Evolutionary conservation across 2,329 filamentous ascomycete species (phyloP), one percentile per base, ranked within the genome.

Genomic region (Neocatenulostroma microsporum): DNA sequence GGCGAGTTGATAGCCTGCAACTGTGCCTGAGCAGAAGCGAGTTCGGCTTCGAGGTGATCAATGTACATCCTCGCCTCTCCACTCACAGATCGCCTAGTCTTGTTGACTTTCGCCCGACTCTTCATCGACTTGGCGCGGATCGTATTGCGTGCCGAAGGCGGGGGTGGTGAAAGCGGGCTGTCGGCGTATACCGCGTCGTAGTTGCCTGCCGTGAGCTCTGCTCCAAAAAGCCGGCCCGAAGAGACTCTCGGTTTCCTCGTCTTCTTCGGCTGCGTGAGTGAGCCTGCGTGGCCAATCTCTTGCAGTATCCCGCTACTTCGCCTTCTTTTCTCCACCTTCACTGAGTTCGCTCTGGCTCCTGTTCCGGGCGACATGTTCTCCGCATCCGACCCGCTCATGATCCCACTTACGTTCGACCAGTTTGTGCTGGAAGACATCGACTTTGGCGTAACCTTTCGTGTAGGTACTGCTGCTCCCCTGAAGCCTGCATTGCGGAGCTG

Each of bases 1-100:
- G 67, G 62, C n/a, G 65, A 66, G 21, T 57, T 61, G 31, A 61
- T 50, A 12, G 60, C 54, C 15, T 62, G 58, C 23, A 63, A 45
- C 37, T 60, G 61, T 6, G 53, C 53, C 28, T 69, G 61, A 9
- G 61, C 56, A 12, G 62, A 53, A 13, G 60, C 59, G 17, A 72
- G 50, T 44, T 70, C 63, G 14, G 57, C 53, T 39, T 72, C 68
- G 10, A 72, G 61, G 48, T 69, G 66, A 33, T 70, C 66, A 41
- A 71, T 67, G 47, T 71, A 69, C 37, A 62, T 58, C 18, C 62
- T 56, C 8, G 61, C 58, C 40, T 68, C 64, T 35, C 58, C 61
- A 41, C 58, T 62, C 13, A 60, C 49, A n/a, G 56, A 58, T 32
- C 56, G 51, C 30, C 52, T 38, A 15, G 47, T 47, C 21, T 44